These are phyloP conservation scores for Microthyrium microscopicum DNA, from an alignment of 2,329 filamentous ascomycete species.

Conservation along the genomic window DNA sequence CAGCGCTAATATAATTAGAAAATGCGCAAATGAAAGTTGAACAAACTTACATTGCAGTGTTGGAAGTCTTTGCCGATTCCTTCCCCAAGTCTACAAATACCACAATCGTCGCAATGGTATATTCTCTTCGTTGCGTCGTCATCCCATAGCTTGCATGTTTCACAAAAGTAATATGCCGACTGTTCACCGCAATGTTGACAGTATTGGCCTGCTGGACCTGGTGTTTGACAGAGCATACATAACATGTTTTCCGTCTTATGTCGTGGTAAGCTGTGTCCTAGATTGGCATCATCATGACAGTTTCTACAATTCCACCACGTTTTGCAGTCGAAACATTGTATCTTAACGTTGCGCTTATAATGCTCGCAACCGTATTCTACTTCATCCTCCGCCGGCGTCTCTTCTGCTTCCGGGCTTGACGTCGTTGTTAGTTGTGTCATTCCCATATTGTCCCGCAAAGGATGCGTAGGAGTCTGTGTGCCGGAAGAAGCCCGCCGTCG, in stretches of 20 bases:
- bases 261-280: constrained; percentile 58
- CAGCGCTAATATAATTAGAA: constrained; percentile 30
- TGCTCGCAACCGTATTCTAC: constrained; percentile 65
- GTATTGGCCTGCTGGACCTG: constrained; percentile 63
- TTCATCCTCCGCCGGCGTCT: constrained; percentile 31
- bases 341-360: constrained; percentile 88
- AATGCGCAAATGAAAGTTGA: neutral
- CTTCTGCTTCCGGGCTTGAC: constrained; percentile 27
- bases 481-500: constrained; percentile 14
- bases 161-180: constrained; percentile 81
- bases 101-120: constrained; percentile 92
- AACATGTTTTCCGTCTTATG: constrained; percentile 87
- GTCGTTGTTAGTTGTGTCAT: constrained; percentile 17
- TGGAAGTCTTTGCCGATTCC: constrained; percentile 94
- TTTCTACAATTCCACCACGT: constrained; percentile 92
- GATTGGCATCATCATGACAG: constrained; percentile 70
- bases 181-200: constrained; percentile 63
- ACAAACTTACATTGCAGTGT: constrained; percentile 68
- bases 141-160: constrained; percentile 93
- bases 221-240: constrained; percentile 83
- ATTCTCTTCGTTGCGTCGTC: constrained; percentile 81
- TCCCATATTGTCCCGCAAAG: constrained; percentile 9
- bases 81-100: constrained; percentile 80
- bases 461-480: constrained; percentile 8
- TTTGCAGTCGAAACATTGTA: constrained; percentile 80